Percentiles rank a stretch among this genome's conserved stretches.
Conservation (phyloP, 306 rosid species). For the Senna siamea region DNA sequence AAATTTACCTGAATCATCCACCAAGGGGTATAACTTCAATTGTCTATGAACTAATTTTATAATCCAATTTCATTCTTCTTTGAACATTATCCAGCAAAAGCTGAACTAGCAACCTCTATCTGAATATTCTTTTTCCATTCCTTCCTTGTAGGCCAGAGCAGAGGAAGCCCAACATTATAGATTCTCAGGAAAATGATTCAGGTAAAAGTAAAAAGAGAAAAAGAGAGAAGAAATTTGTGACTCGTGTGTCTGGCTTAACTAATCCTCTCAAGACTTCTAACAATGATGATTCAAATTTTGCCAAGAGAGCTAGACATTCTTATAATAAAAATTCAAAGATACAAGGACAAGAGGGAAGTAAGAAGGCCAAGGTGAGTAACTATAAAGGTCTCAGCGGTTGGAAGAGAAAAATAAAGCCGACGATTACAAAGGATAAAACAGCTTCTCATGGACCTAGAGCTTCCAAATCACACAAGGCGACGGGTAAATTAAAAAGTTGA, state of each 20-base stretch:
- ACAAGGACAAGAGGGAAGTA: constrained; percentile 42
- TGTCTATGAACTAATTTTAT: not conserved
- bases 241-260: constrained; percentile 23
- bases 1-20: constrained; percentile 48
- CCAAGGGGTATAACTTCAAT: constrained; percentile 52
- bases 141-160: constrained; percentile 50
- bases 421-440: constrained; percentile 34
- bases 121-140: not conserved
- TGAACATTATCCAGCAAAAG: not conserved
- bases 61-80: not conserved
- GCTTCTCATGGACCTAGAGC: constrained; percentile 38
- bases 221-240: constrained; percentile 44
- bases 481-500: constrained; percentile 37
- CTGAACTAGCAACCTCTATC: constrained; percentile 2
- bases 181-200: constrained; percentile 43
- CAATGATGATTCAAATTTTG: constrained; percentile 38
- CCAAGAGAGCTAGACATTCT: constrained; percentile 48
- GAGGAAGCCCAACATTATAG: constrained; percentile 46
- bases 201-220: constrained; percentile 47
- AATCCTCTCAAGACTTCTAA: constrained; percentile 28
- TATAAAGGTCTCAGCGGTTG: constrained; percentile 37
- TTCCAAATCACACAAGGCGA: constrained; percentile 44
- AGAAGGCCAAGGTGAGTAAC: constrained; percentile 33
- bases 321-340: constrained; percentile 35
- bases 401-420: constrained; percentile 44